Percentiles rank a stretch among this genome's conserved stretches.
phyloP scores from a whole-genome alignment of 371 early-diverging fungal species.

The Syncephalastrum contaminatum region DNA sequence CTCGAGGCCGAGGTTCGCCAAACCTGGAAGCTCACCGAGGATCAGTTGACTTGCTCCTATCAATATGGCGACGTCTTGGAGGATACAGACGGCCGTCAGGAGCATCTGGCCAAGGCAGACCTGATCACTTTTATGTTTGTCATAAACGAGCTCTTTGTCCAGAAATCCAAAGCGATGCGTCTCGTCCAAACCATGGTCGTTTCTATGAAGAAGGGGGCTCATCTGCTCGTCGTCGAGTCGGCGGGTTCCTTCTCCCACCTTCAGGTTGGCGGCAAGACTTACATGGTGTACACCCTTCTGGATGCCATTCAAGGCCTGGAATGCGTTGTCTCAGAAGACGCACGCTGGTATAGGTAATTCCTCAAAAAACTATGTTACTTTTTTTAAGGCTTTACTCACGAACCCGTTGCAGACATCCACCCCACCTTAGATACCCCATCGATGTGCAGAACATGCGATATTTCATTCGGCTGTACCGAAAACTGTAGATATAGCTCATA shows the following conservation, averaged over 20 bases:
- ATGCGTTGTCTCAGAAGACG: conserved; percentile 64
- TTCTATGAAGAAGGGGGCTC: conserved; percentile 65
- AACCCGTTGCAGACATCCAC: conserved; percentile 43
- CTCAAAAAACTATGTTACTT: neutral
- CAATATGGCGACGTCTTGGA: conserved; percentile 49
- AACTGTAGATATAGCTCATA: conserved; percentile 10
- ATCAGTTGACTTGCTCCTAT: conserved; percentile 36
- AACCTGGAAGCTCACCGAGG: conserved; percentile 29
- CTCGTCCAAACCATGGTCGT: conserved; percentile 69
- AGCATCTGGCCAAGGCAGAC: conserved; percentile 58
- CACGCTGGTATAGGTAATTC: conserved; percentile 83
- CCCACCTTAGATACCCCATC: conserved; percentile 69
- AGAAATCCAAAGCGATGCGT: conserved; percentile 73
- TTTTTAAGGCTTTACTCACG: conserved; percentile 2
- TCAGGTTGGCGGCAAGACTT: conserved; percentile 69
- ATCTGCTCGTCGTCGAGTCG: conserved; percentile 87
- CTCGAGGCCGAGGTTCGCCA: conserved; percentile 33
- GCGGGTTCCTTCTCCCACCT: conserved; percentile 93
- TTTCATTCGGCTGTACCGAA: conserved; percentile 80
- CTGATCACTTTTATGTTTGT: conserved; percentile 89
- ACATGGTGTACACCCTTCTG: conserved; percentile 87
- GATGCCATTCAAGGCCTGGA: conserved; percentile 79
- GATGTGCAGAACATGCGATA: conserved; percentile 90
- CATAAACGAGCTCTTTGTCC: conserved; percentile 86
- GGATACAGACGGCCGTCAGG: conserved; percentile 29